Conservation (phyloP, 768 basidiomycete genomes). For the Mycena vitilis region DNA sequence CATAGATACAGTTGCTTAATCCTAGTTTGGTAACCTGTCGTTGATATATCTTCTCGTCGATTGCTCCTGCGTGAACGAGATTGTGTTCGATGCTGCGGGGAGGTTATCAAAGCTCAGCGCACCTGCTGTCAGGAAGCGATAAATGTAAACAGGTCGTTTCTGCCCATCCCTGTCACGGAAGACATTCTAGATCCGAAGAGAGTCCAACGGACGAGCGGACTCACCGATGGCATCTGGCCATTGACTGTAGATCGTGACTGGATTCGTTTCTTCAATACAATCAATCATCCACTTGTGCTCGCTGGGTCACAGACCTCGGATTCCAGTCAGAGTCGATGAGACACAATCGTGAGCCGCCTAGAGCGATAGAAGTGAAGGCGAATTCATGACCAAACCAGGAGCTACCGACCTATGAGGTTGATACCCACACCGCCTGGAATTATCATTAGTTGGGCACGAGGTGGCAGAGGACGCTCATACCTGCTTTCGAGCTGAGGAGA, state of each 20-base stretch:
- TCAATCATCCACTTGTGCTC: not conserved
- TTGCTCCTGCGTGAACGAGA: slow-evolving; percentile 64
- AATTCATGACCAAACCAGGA: not conserved
- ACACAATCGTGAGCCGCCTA: slow-evolving; percentile 84
- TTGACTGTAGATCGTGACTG: slow-evolving; percentile 94
- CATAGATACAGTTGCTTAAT: slow-evolving; percentile 76
- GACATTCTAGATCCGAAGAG: not conserved
- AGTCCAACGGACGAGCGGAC: slow-evolving; percentile 24
- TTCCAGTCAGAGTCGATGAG: slow-evolving; percentile 96
- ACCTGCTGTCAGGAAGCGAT: slow-evolving; percentile 86
- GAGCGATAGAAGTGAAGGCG: slow-evolving; percentile 5
- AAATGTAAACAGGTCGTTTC: slow-evolving; percentile 90
- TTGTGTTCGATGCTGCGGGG: not conserved
- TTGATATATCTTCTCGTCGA: slow-evolving; percentile 95
- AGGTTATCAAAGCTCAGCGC: slow-evolving; percentile 45
- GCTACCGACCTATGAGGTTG: slow-evolving; percentile 82
- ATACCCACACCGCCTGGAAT: slow-evolving; percentile 87
- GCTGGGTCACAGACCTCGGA: slow-evolving; percentile 66
- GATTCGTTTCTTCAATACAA: slow-evolving; percentile 6
- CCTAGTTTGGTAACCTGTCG: slow-evolving; percentile 95
- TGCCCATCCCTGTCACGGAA: slow-evolving; percentile 83
- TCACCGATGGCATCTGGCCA: slow-evolving; percentile 96
- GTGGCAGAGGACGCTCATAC: slow-evolving; percentile 40
- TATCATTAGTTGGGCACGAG: not conserved
- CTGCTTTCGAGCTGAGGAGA: slow-evolving; percentile 91